These are phyloP conservation scores for Pichia occidentalis DNA, from an alignment of 805 yeast genomes.

Conservation along the genomic window DNA sequence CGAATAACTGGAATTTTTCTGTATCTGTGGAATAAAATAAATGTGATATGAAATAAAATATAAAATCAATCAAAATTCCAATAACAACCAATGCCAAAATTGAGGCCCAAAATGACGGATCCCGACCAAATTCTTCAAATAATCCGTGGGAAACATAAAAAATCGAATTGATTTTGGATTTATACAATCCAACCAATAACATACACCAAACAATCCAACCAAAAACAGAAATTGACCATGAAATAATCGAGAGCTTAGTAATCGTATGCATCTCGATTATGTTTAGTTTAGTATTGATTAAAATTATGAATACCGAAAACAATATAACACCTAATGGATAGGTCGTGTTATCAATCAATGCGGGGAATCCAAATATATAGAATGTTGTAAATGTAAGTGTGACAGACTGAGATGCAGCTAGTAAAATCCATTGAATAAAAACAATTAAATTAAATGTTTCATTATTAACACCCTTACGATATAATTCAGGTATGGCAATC, in stretches of 20 bases:
- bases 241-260: constrained; percentile 59
- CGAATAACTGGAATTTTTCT: constrained; percentile 72
- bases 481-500: constrained; percentile 86
- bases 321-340: constrained; percentile 76
- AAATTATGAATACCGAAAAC: constrained; percentile 63
- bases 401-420: constrained; percentile 69
- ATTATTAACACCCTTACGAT: constrained; percentile 66
- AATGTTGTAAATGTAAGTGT: constrained; percentile 61
- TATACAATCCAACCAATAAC: constrained; percentile 64
- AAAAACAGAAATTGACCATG: constrained; percentile 62
- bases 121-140: constrained; percentile 65
- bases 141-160: constrained; percentile 71
- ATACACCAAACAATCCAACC: constrained; percentile 88
- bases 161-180: constrained; percentile 44
- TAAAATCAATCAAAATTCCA: constrained; percentile 61
- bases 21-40: constrained; percentile 64
- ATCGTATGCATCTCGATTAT: constrained; percentile 74
- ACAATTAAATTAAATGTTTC: constrained; percentile 65
- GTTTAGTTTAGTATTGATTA: constrained; percentile 74
- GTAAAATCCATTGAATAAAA: constrained; percentile 70
- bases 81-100: constrained; percentile 49
- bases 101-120: constrained; percentile 83
- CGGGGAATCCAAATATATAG: constrained; percentile 63
- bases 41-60: constrained; percentile 49
- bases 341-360: constrained; percentile 65